These are phyloP conservation scores for Chlorella vulgaris DNA, from an alignment of 139 green algal genomes.

Conservation along the genomic window DNA sequence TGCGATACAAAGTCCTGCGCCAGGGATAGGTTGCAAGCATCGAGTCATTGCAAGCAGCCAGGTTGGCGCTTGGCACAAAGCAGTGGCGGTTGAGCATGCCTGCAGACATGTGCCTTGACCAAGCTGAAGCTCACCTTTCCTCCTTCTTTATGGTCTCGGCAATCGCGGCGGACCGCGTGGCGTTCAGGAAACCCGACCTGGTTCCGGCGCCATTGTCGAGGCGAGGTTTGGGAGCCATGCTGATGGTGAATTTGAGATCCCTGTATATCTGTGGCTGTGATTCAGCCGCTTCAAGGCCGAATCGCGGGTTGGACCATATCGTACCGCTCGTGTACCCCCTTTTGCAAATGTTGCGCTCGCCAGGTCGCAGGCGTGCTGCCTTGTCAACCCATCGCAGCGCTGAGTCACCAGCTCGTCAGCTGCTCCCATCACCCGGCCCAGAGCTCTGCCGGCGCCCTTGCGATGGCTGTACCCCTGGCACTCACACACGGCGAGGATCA, in stretches of 20 bases:
- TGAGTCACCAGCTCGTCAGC: no score
- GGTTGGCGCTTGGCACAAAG: background rate
- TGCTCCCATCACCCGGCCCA: no score
- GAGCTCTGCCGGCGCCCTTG: no score
- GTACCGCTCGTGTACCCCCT: no score
- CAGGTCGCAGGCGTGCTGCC: no score
- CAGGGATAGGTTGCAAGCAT: background rate
- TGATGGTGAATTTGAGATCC: background rate
- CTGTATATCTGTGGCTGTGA: background rate
- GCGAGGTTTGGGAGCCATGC: background rate
- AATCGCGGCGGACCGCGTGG: background rate
- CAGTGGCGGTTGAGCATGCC: no score
- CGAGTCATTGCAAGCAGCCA: background rate
- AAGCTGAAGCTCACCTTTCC: background rate
- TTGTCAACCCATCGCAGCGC: no score
- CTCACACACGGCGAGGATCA: slow-evolving; percentile 50
- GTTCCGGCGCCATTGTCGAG: background rate
- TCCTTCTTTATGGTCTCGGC: slow-evolving; percentile 24
- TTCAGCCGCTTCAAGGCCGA: no score
- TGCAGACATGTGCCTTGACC: background rate
- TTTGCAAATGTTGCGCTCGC: no score
- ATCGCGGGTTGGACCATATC: no score
- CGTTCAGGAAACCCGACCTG: slow-evolving; percentile 24
- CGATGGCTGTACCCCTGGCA: slow-evolving; percentile 38
- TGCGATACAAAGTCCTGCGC: slow-evolving; percentile 8